Base-by-base conservation (phyloP, 306 rosid genomes). In the Pachyrhizus erosus region DNA sequence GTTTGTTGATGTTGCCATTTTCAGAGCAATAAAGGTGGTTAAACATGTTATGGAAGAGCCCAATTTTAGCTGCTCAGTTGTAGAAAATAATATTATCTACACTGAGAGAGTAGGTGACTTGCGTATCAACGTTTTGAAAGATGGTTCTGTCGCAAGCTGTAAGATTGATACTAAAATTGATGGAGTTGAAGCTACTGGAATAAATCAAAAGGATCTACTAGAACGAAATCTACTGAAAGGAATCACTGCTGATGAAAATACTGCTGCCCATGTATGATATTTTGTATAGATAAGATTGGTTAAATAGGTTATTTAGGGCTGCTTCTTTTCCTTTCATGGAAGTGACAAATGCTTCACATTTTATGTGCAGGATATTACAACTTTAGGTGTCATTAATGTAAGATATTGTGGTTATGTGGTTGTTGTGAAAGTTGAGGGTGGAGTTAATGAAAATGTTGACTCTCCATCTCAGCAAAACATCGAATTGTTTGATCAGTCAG, bases 181-280 rank as follows among this genome's bases (percentile, higher is more conserved):
- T 64, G 97, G 99, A 80, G 85, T 88, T 80, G 92, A 84, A 85
- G 97, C 97, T 31, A 83, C 91, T 55, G 91, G 93, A 80, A 85
- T 88, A 87, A 88, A 72, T 78, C 84, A 76, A 79, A 87, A 87
- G 84, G 88, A 89, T 82, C 81, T 93, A 65, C 85, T 87, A n/a
- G 89, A 96, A 68, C 87, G 98, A 52, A 96, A 96, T 87, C 89
- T 96, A 55, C 82, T 96, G 76, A 93, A 96, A 87, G 99, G 99
- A 82, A 96, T 96, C 79, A 96, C 97, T 23, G 99, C 99, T 64
- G 99, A 96, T 81, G 99, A 96, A 88, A 96, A 93, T 86, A 96
- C 98, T 40, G 98, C 97, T 74, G 96, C 99, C 66, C 98, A 96
- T 74, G 99, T 96, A 92, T 81, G 98, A 80, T 75, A 37, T 27